Percentiles rank a stretch among this genome's conserved stretches.
Evolutionary conservation across 2,329 filamentous ascomycete species (phyloP).

Genomic region (Emmonsiellopsis sp.): DNA sequence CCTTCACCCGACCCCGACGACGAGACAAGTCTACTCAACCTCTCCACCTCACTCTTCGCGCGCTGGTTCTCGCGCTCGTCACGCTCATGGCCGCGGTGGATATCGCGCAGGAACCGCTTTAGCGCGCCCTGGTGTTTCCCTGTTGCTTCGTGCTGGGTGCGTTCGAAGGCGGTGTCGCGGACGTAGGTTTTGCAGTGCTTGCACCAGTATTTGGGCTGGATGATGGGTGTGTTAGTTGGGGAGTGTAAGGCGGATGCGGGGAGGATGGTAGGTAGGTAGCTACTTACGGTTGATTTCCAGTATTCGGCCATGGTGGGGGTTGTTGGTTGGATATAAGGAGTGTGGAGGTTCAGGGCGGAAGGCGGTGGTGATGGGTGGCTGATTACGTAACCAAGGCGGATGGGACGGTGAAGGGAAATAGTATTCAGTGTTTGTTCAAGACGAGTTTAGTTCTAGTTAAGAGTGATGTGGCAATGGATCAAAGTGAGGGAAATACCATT

Average conservation of each 20-base stretch:
- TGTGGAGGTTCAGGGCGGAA: not conserved
- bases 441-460: too few relatives aligned
- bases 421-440: too few relatives aligned
- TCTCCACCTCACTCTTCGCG: slow-evolving; percentile 74
- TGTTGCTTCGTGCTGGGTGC: slow-evolving; percentile 79
- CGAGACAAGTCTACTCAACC: slow-evolving; percentile 68
- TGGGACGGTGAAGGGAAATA: too few relatives aligned
- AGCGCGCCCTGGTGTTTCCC: slow-evolving; percentile 75
- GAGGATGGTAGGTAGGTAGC: too few relatives aligned
- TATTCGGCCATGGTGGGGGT: slow-evolving; percentile 71
- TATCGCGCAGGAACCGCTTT: slow-evolving; percentile 79
- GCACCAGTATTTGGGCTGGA: slow-evolving; percentile 84
- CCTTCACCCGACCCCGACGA: slow-evolving; percentile 17
- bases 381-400: not conserved
- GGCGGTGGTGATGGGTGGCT: too few relatives aligned
- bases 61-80: slow-evolving; percentile 72
- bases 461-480: too few relatives aligned
- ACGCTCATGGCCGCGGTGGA: slow-evolving; percentile 76
- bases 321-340: not conserved
- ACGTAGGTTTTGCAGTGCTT: slow-evolving; percentile 90
- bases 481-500: too few relatives aligned
- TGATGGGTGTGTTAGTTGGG: not conserved
- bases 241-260: not conserved
- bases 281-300: slow-evolving; percentile 80
- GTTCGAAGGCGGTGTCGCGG: slow-evolving; percentile 85